These are phyloP conservation scores for Trichoderma aggressivum DNA, from an alignment of 2,329 filamentous ascomycete species.

Conservation along the genomic window DNA sequence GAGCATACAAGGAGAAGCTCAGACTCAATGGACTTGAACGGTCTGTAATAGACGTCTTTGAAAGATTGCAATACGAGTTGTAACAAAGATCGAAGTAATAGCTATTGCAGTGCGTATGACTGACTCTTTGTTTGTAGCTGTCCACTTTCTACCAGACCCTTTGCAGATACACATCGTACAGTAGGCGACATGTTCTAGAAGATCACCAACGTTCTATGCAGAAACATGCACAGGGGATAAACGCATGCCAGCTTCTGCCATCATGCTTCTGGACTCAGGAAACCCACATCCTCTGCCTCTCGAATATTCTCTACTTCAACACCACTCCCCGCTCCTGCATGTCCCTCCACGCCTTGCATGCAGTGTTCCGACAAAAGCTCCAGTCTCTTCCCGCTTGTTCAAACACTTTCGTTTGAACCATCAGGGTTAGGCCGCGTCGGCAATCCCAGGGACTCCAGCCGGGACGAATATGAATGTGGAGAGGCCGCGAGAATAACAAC, in stretches of 20 bases:
- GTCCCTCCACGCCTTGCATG: neutral
- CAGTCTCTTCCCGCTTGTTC: neutral
- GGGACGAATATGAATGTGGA: neutral
- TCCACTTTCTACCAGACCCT: neutral
- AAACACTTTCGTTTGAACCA: slow-evolving; percentile 2
- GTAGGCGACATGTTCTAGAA: neutral
- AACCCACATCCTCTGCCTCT: neutral
- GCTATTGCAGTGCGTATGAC: neutral
- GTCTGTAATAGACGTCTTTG: too few relatives aligned
- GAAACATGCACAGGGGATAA: neutral
- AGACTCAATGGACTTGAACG: too few relatives aligned
- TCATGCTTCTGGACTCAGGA: neutral
- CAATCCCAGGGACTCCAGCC: neutral
- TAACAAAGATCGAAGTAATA: neutral
- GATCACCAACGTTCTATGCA: neutral
- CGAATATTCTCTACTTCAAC: neutral
- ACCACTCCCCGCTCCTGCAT: neutral
- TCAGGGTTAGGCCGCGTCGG: neutral
- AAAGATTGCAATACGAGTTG: neutral
- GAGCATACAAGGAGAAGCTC: neutral
- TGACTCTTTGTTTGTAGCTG: neutral
- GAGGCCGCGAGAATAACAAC: neutral
- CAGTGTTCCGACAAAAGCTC: neutral
- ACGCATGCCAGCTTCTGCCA: neutral
- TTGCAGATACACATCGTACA: neutral